Conservation (phyloP, 148 eudicot genomes). For the Arbutus unedo region DNA sequence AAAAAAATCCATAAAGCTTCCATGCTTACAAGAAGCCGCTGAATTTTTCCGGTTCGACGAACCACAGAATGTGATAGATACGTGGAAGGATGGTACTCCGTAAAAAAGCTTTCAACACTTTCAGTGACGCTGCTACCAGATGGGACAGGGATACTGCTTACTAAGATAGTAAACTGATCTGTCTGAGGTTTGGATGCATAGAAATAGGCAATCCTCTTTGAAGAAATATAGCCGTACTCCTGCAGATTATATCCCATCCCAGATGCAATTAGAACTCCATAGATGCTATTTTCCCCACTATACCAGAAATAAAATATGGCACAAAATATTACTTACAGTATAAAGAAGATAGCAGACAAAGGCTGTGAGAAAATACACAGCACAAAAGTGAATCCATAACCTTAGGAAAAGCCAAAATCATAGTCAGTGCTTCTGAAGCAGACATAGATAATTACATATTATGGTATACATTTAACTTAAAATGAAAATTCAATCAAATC, state of each 20-base stretch:
- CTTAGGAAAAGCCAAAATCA: conserved; percentile 37
- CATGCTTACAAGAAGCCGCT: conserved; percentile 57
- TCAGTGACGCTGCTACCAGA: conserved; percentile 57
- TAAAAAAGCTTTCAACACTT: conserved; percentile 67
- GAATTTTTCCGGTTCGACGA: conserved; percentile 64
- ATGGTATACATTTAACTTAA: not conserved
- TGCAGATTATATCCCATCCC: conserved; percentile 34
- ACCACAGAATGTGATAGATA: conserved; percentile 74
- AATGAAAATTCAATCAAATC: not conserved
- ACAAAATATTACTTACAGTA: conserved; percentile 50
- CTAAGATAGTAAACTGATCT: conserved; percentile 70
- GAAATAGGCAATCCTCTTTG: conserved; percentile 60
- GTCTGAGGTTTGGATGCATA: conserved; percentile 78
- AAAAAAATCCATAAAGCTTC: not conserved
- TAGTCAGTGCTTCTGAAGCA: conserved; percentile 17
- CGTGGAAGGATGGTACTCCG: conserved; percentile 63
- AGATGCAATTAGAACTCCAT: conserved; percentile 11
- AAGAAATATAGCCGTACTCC: conserved; percentile 67
- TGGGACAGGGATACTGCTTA: conserved; percentile 68
- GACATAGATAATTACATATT: not conserved
- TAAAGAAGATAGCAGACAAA: conserved; percentile 87
- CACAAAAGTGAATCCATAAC: conserved; percentile 91
- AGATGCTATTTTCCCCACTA: not conserved
- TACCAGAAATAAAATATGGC: conserved; percentile 1
- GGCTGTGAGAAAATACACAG: conserved; percentile 67